Evolutionary conservation across 495 filamentous ascomycete genomes (phyloP).

Genomic region (Penicillium ochrochloron): DNA sequence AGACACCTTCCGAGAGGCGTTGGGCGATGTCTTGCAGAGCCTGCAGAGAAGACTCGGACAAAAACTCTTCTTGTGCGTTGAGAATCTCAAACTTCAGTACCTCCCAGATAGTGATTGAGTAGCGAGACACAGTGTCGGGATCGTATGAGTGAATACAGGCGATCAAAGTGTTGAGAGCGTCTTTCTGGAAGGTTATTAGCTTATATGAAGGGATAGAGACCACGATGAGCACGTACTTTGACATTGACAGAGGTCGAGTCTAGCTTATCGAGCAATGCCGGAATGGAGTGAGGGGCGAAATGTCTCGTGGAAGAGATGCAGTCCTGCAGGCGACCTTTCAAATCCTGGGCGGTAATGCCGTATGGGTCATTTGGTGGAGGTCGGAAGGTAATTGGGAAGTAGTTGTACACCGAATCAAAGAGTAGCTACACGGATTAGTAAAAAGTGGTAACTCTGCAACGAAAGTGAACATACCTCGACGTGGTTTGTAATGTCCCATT

Average conservation of each 20-base stretch:
- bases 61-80: conserved; percentile 72
- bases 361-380: conserved; percentile 78
- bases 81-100: conserved; percentile 78
- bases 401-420: conserved; percentile 77
- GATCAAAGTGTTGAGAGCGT: conserved; percentile 68
- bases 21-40: conserved; percentile 59
- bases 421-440: conserved; percentile 55
- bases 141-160: conserved; percentile 66
- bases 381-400: conserved; percentile 79
- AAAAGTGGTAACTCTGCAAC: not conserved
- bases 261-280: conserved; percentile 73
- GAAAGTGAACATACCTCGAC: conserved; percentile 55
- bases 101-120: conserved; percentile 74
- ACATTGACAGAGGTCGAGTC: conserved; percentile 76
- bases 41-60: conserved; percentile 64
- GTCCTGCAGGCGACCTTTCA: conserved; percentile 70
- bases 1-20: conserved; percentile 59
- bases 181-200: conserved; percentile 54
- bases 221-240: conserved; percentile 56
- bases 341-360: conserved; percentile 72
- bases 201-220: not conserved
- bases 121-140: conserved; percentile 64
- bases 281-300: conserved; percentile 72
- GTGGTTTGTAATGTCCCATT: conserved; percentile 69
- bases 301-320: conserved; percentile 71